Base-by-base conservation (phyloP, 805 yeast species). In the Blastobotrys robertii region DNA sequence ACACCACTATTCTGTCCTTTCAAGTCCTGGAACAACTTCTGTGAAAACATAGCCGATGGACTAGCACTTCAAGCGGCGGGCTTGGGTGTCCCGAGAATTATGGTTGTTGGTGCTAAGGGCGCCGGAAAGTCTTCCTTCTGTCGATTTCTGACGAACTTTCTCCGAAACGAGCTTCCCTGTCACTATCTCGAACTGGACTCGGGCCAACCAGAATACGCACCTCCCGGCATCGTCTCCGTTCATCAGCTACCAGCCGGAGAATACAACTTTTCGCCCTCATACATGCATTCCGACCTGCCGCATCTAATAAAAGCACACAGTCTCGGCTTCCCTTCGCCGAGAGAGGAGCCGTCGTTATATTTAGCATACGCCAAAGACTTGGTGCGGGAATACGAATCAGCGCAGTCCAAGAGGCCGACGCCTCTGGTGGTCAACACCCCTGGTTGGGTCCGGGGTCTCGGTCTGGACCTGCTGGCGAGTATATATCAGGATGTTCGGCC, bases 391-490 rank as follows among this genome's bases (percentile, higher is more conserved):
- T 73, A 62, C 16, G 8, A 22, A 3, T 28, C 31, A 25, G 25
- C 30, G 15, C 43, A 35, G 19, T 8, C 30, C 8, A 30, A n/a
- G 11, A 8, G 30, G 10, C 30, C 15, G 15, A 12, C 45, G 14
- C 71, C 65, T 11, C 60, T 86, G 2, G 58, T 87, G 1, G 69
- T 88, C 3, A 87, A 87, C 53, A 75, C 88, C 1, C 90, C 96
- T 0, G 95, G 95, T 0, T 87, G 95, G 95, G 74, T 86, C 28
- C 84, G 83, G 59, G 97, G 96, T 0, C 77, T 76, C 48, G 97
- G 97, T 0, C 67, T 79, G 11, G 80, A 77, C 38, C 62, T 87
- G 7, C 65, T 84, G n/a, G 66, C 61, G 11, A 63, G 68, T 22
- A 61, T 82, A 2, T 38, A 51, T 41, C 46, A 52, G 0, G 45